Evolutionary conservation across 179 eudicot genomes (phyloP).

Genomic region (Carnegiea gigantea): DNA sequence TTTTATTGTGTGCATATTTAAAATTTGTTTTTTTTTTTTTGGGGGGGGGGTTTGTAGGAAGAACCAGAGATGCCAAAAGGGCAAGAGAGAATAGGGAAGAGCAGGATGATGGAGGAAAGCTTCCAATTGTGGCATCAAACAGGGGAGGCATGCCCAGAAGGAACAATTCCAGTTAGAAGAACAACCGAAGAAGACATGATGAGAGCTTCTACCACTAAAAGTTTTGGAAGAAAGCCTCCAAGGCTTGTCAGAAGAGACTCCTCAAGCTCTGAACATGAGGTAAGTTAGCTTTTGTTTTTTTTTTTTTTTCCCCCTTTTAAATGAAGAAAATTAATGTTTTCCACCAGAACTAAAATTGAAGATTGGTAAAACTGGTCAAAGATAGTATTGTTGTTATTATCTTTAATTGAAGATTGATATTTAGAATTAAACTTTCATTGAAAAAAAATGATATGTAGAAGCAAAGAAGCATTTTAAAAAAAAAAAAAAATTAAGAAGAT

Average conservation of each 20-base stretch:
- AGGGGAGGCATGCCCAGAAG: slow-evolving; percentile 71
- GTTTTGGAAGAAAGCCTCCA: slow-evolving; percentile 57
- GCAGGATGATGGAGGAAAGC: slow-evolving; percentile 38
- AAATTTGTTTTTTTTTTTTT: background rate
- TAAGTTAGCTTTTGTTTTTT: slow-evolving; percentile 11
- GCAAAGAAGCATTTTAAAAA: background rate
- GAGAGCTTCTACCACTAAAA: slow-evolving; percentile 45
- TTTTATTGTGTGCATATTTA: background rate
- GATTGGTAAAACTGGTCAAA: no score
- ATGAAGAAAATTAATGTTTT: no score
- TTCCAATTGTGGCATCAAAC: slow-evolving; percentile 71
- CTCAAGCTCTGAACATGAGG: slow-evolving; percentile 68
- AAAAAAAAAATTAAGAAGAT: no score
- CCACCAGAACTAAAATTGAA: no score
- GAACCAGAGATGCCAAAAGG: slow-evolving; percentile 76
- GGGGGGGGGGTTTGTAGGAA: slow-evolving; percentile 39
- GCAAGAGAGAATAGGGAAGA: slow-evolving; percentile 25
- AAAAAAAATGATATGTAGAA: background rate
- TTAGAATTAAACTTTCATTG: background rate
- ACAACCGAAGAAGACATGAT: slow-evolving; percentile 71
- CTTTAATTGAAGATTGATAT: background rate
- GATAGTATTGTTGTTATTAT: no score
- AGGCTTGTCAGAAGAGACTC: slow-evolving; percentile 55
- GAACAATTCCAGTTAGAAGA: slow-evolving; percentile 87
- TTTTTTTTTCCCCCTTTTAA: no score